Percentiles rank a stretch among this genome's conserved stretches.
These are phyloP conservation scores for Euclidium syriacum DNA, from an alignment of 345 rosid genomes.

Conservation along the genomic window DNA sequence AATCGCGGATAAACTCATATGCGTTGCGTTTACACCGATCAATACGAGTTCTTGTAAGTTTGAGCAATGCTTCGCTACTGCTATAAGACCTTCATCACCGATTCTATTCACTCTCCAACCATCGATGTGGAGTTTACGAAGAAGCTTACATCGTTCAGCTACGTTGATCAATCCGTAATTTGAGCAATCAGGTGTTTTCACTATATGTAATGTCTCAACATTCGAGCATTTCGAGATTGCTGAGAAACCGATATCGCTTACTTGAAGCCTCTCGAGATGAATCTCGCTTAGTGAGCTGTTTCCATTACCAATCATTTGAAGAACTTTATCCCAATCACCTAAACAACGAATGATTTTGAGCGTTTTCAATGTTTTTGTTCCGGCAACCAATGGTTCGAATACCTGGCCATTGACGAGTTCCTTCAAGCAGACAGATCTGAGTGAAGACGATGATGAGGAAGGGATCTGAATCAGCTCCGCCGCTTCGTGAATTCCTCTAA, in stretches of 20 bases:
- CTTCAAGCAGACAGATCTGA: constrained; percentile 72
- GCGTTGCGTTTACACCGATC: constrained; percentile 79
- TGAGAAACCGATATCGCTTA: constrained; percentile 62
- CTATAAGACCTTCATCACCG: constrained; percentile 76
- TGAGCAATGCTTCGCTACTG: constrained; percentile 56
- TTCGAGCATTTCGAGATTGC: constrained; percentile 59
- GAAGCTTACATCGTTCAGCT: constrained; percentile 58
- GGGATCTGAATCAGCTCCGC: constrained; percentile 46
- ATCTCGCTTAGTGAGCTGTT: constrained; percentile 41
- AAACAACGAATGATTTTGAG: constrained; percentile 74
- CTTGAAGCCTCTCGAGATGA: constrained; percentile 84
- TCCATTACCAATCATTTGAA: constrained; percentile 43
- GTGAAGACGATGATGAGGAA: constrained; percentile 38
- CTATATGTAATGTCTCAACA: constrained; percentile 65
- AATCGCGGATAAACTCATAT: constrained; percentile 46
- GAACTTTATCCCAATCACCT: constrained; percentile 84
- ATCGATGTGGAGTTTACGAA: constrained; percentile 85
- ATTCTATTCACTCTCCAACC: constrained; percentile 85
- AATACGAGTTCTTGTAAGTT: constrained; percentile 79
- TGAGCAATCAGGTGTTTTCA: constrained; percentile 71
- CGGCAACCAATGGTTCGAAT: constrained; percentile 61
- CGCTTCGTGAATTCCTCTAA: constrained; percentile 56
- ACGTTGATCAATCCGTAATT: constrained; percentile 56
- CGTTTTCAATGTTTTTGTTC: constrained; percentile 50
- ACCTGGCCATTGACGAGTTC: constrained; percentile 78